These are phyloP conservation scores for Capronia epimyces DNA, from an alignment of 2,329 filamentous ascomycete genomes.

Conservation along the genomic window DNA sequence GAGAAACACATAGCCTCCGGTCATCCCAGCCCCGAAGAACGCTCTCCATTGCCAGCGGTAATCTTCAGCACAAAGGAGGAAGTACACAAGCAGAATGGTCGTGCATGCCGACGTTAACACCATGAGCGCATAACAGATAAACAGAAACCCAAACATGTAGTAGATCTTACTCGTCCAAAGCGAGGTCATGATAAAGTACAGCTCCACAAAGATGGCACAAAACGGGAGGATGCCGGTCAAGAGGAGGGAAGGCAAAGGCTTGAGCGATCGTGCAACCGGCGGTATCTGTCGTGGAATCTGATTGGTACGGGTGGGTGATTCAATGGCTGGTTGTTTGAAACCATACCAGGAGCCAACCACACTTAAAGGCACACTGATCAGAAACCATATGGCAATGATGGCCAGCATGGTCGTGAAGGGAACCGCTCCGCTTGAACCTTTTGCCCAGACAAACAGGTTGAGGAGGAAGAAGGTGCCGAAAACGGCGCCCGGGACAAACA, in stretches of 20 bases:
- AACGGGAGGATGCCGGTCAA: slow-evolving; percentile 91
- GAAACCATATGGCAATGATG: slow-evolving; percentile 88
- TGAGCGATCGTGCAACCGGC: slow-evolving; percentile 73
- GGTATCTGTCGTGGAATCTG: slow-evolving; percentile 97
- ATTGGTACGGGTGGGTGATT: slow-evolving; percentile 85
- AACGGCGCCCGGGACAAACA: slow-evolving; percentile 78
- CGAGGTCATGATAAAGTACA: slow-evolving; percentile 99
- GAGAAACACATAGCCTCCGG: slow-evolving; percentile 82
- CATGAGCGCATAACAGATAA: slow-evolving; percentile 96
- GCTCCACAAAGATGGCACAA: slow-evolving; percentile 92
- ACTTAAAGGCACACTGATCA: slow-evolving; percentile 89
- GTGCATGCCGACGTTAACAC: slow-evolving; percentile 89
- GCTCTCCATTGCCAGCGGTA: slow-evolving; percentile 99
- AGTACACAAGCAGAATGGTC: slow-evolving; percentile 92
- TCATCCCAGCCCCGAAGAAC: slow-evolving; percentile 86
- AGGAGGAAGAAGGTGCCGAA: slow-evolving; percentile 88
- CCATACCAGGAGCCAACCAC: slow-evolving; percentile 88
- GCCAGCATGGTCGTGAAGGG: slow-evolving; percentile 96
- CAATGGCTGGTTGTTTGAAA: slow-evolving; percentile 67
- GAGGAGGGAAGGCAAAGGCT: slow-evolving; percentile 81
- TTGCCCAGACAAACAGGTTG: slow-evolving; percentile 93
- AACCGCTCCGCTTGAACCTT: slow-evolving; percentile 85
- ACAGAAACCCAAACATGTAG: slow-evolving; percentile 99
- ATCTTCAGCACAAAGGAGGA: slow-evolving; percentile 90
- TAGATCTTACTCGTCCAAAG: slow-evolving; percentile 99